phyloP scores from a whole-genome alignment of 2,329 filamentous ascomycete species.

The Aschersonia sp. region DNA sequence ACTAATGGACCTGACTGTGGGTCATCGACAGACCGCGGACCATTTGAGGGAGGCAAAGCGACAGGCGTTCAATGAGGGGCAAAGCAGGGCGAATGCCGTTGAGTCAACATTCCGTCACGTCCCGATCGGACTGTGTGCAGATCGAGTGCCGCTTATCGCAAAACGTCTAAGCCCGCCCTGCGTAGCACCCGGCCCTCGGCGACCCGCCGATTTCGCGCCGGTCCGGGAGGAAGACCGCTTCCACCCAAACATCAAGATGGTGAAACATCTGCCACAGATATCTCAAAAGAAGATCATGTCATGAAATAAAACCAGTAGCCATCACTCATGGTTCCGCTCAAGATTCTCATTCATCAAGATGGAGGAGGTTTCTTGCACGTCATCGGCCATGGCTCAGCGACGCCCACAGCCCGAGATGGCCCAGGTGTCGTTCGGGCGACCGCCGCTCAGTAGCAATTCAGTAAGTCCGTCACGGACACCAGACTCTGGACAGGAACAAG shows the following conservation, averaged over 20 bases:
- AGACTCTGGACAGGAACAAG: not conserved
- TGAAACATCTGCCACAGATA: no score
- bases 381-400: not conserved
- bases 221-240: not conserved
- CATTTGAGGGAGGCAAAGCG: no score
- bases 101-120: not conserved
- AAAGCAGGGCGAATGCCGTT: not conserved
- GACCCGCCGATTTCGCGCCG: not conserved
- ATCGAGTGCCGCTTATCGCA: not conserved
- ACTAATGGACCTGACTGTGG: no score
- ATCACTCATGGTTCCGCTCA: no score
- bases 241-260: not conserved
- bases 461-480: not conserved
- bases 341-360: not conserved
- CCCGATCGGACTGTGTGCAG: not conserved
- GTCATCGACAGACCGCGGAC: no score
- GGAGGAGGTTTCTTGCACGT: not conserved
- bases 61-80: no score
- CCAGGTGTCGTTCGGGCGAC: not conserved
- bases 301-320: no score
- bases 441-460: not conserved
- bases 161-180: no score
- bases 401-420: slow-evolving; percentile 3
- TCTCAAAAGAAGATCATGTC: no score
- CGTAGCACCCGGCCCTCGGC: not conserved